A percentile compares a stretch with the other conserved stretches of the same genome.
These are phyloP conservation scores for Reutealis trisperma DNA, from an alignment of 345 rosid species.

Conservation along the genomic window DNA sequence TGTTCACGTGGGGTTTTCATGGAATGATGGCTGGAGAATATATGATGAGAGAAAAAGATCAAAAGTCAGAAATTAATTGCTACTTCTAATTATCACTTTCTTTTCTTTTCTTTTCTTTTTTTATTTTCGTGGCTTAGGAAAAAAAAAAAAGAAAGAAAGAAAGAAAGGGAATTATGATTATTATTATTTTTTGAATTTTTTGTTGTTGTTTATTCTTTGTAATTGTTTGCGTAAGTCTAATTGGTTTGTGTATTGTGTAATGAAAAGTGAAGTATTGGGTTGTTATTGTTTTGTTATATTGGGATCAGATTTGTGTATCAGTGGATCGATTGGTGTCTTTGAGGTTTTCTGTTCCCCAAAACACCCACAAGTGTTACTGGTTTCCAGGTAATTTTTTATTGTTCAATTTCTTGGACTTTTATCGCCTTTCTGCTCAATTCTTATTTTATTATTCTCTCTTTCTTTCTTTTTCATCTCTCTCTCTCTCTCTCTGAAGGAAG, in stretches of 20 bases:
- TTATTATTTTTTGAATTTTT: not conserved
- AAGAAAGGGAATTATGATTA: no score
- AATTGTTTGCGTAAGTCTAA: slow-evolving; percentile 12
- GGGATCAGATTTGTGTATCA: slow-evolving; percentile 41
- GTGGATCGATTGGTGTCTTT: slow-evolving; percentile 45
- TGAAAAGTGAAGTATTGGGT: slow-evolving; percentile 32
- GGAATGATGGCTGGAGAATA: slow-evolving; percentile 46
- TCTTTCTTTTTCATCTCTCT: slow-evolving; percentile 22
- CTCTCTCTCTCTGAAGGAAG: slow-evolving; percentile 16
- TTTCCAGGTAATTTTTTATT: slow-evolving; percentile 55
- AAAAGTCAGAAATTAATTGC: slow-evolving; percentile 34
- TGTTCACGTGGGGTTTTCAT: slow-evolving; percentile 55
- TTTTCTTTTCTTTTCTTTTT: slow-evolving; percentile 13
- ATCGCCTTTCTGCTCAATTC: slow-evolving; percentile 9
- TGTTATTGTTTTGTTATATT: slow-evolving; percentile 27
- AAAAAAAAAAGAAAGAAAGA: slow-evolving; percentile 1
- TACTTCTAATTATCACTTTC: slow-evolving; percentile 27
- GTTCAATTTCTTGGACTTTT: slow-evolving; percentile 21
- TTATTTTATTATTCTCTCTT: slow-evolving; percentile 16
- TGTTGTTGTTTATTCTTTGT: slow-evolving; percentile 9
- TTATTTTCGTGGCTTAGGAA: no score
- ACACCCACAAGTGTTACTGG: slow-evolving; percentile 51
- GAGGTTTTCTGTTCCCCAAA: slow-evolving; percentile 53
- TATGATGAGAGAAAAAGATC: slow-evolving; percentile 43
- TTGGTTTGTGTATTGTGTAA: slow-evolving; percentile 6